Evolutionary conservation across 2,329 filamentous ascomycete genomes (phyloP).

Genomic region (Exophiala alcalophila): DNA sequence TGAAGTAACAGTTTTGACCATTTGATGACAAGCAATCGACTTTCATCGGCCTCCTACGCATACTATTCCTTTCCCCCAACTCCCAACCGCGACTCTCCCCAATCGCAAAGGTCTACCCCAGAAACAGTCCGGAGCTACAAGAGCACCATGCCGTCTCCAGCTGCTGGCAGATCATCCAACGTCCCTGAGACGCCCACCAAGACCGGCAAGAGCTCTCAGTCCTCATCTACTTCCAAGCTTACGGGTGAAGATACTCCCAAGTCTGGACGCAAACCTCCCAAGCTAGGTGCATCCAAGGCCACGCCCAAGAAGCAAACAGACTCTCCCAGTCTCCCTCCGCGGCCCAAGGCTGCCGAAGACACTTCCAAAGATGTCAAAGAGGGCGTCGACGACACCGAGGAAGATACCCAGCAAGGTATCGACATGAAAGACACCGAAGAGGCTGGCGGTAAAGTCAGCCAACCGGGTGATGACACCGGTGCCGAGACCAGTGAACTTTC

Average conservation of each 20-base stretch:
- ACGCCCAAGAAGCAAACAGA: conserved; percentile 28
- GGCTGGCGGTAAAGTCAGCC: conserved; percentile 24
- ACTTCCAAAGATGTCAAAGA: conserved; percentile 15
- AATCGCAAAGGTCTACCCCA: conserved; percentile 20
- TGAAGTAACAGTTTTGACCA: conserved; percentile 18
- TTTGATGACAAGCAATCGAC: conserved; percentile 29
- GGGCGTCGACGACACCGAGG: conserved; percentile 25
- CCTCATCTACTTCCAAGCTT: conserved; percentile 31
- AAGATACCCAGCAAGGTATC: conserved; percentile 22
- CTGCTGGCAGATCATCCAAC: conserved; percentile 26
- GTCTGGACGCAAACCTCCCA: conserved; percentile 28
- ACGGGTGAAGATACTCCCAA: conserved; percentile 22
- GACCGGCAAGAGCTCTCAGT: conserved; percentile 31
- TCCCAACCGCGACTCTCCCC: conserved; percentile 23
- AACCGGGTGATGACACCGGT: conserved; percentile 29
- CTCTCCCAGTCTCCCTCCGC: conserved; percentile 16
- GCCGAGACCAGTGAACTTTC: conserved; percentile 30
- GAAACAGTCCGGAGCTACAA: conserved; percentile 26
- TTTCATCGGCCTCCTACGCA: conserved; percentile 31
- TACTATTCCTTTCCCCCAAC: conserved; percentile 30
- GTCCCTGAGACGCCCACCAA: conserved; percentile 33
- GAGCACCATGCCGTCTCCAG: conserved; percentile 31
- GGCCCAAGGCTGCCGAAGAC: conserved; percentile 21
- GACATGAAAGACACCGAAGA: conserved; percentile 30
- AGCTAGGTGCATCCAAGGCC: conserved; percentile 28